Conservation (phyloP, 352 stramenopile species). For the Pythium vanterpoolii region DNA sequence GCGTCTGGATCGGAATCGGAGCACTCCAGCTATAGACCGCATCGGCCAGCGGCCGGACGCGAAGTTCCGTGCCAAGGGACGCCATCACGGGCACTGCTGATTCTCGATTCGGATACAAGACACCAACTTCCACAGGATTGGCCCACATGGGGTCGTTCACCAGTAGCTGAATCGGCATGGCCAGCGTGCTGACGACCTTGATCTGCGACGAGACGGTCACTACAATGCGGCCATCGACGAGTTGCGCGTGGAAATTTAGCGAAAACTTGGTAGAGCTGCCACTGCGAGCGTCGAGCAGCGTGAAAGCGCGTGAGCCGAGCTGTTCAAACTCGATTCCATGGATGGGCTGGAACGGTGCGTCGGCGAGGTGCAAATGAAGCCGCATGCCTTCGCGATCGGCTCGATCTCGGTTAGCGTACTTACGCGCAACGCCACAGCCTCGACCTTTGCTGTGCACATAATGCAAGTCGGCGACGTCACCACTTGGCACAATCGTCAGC, state of each 20-base stretch:
- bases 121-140: slow-evolving; percentile 65
- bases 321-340: slow-evolving; percentile 82
- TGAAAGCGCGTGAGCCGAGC: slow-evolving; percentile 58
- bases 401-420: slow-evolving; percentile 61
- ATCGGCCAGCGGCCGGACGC: slow-evolving; percentile 50
- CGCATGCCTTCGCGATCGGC: slow-evolving; percentile 40
- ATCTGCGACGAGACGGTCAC: slow-evolving; percentile 78
- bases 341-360: slow-evolving; percentile 64
- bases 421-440: slow-evolving; percentile 64
- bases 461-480: slow-evolving; percentile 52
- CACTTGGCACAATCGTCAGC: slow-evolving; percentile 34
- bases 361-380: slow-evolving; percentile 58
- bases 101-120: slow-evolving; percentile 51
- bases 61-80: slow-evolving; percentile 65
- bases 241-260: slow-evolving; percentile 59
- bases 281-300: slow-evolving; percentile 43
- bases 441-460: slow-evolving; percentile 59
- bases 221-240: slow-evolving; percentile 78
- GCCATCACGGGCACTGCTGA: slow-evolving; percentile 68
- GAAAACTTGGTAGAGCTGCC: slow-evolving; percentile 52
- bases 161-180: slow-evolving; percentile 69
- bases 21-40: slow-evolving; percentile 61
- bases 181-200: slow-evolving; percentile 65
- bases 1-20: slow-evolving; percentile 73
- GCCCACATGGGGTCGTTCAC: slow-evolving; percentile 81